A percentile compares a stretch with the other conserved stretches of the same genome.
phyloP scores from a whole-genome alignment of 495 filamentous ascomycete species.

The Penicillium ochrochloron region DNA sequence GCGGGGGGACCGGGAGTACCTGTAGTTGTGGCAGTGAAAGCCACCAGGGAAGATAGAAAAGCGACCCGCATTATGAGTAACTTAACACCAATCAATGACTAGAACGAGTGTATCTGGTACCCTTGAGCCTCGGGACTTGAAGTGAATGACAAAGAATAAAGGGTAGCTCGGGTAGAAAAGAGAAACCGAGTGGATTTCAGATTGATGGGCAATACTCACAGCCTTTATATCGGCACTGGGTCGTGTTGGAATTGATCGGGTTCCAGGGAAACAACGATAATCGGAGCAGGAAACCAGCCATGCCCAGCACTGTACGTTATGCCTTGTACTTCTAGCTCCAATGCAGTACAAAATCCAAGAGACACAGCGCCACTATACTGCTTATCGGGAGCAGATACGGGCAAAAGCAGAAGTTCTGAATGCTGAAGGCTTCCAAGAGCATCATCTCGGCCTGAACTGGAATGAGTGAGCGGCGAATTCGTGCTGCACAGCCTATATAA shows the following conservation, averaged over 20 bases:
- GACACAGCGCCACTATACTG: background rate
- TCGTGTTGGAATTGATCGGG: background rate
- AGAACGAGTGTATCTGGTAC: background rate
- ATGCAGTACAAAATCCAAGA: constrained; percentile 25
- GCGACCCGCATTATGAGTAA: constrained; percentile 26
- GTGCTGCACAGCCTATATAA: constrained; percentile 24
- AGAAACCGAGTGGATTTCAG: background rate
- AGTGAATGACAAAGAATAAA: constrained; percentile 6
- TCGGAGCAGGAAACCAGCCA: constrained; percentile 21
- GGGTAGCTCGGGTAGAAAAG: background rate
- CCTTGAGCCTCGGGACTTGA: background rate
- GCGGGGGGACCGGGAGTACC: constrained; percentile 13
- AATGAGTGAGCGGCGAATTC: constrained; percentile 19
- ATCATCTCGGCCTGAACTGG: constrained; percentile 19
- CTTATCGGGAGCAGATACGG: background rate
- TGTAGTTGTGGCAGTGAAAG: constrained; percentile 27
- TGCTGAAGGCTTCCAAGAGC: constrained; percentile 12
- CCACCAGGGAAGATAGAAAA: constrained; percentile 23
- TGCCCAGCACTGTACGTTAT: constrained; percentile 21
- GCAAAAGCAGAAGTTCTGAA: background rate
- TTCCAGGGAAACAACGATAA: constrained; percentile 21
- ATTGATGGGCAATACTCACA: constrained; percentile 24
- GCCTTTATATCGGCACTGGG: background rate
- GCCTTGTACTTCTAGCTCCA: constrained; percentile 20
- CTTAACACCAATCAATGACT: background rate